phyloP scores from a whole-genome alignment of 2,329 filamentous ascomycete genomes.

The Dactylellina parvicollis region DNA sequence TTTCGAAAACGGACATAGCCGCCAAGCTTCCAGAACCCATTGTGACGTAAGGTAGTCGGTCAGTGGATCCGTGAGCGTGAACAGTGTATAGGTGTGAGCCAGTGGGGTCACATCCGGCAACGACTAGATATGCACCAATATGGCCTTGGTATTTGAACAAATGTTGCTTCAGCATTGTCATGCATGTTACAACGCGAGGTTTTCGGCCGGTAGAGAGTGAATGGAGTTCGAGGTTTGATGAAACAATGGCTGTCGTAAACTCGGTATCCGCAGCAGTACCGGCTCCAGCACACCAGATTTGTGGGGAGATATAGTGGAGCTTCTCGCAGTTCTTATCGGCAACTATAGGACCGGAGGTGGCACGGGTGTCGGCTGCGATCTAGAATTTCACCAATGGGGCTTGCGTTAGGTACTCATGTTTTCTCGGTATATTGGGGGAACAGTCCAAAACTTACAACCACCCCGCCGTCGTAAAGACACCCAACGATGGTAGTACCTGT shows the following conservation, averaged over 20 bases:
- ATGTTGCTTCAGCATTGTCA: conserved; percentile 99
- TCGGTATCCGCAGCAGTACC: conserved; percentile 92
- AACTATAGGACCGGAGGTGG: conserved; percentile 95
- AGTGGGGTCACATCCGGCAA: conserved; percentile 95
- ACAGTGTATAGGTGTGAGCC: conserved; percentile 96
- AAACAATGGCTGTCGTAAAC: conserved; percentile 98
- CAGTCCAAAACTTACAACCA: conserved; percentile 72
- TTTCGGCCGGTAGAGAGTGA: conserved; percentile 94
- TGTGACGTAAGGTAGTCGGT: conserved; percentile 98
- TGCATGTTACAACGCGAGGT: conserved; percentile 96
- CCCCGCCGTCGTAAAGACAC: conserved; percentile 93
- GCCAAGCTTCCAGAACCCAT: conserved; percentile 97
- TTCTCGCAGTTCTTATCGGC: conserved; percentile 99
- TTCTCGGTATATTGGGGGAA: neutral
- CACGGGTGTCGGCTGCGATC: conserved; percentile 98
- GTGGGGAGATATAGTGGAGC: conserved; percentile 96
- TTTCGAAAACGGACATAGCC: conserved; percentile 98
- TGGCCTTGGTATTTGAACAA: conserved; percentile 98
- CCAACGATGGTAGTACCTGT: conserved; percentile 99
- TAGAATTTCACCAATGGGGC: conserved; percentile 60
- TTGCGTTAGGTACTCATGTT: conserved; percentile 52
- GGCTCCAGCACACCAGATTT: conserved; percentile 97
- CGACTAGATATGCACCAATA: conserved; percentile 96
- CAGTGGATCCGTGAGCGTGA: conserved; percentile 96
- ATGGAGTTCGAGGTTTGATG: conserved; percentile 97